Percentiles rank a stretch among this genome's conserved stretches.
Evolutionary conservation across 805 yeast species (phyloP).

Genomic region (Kodamaea hsintzibuensis): DNA sequence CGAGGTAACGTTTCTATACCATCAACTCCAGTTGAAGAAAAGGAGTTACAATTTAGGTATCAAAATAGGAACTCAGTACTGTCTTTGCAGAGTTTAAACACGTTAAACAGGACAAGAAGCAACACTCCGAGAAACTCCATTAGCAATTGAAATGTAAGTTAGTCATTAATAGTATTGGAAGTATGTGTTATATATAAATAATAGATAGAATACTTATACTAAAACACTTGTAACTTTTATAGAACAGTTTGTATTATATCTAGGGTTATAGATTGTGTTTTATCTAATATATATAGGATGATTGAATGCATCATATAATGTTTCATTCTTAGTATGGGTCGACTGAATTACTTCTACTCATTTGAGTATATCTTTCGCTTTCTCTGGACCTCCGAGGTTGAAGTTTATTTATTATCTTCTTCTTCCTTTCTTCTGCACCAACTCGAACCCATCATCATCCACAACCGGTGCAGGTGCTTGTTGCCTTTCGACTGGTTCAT

Average conservation of each 20-base stretch:
- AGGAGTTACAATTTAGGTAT: constrained; percentile 20
- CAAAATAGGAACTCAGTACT: constrained; percentile 31
- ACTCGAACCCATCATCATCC: constrained; percentile 94
- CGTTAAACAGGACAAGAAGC: constrained; percentile 33
- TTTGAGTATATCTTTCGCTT: too few relatives aligned
- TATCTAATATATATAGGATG: too few relatives aligned
- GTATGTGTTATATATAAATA: not conserved
- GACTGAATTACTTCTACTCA: too few relatives aligned
- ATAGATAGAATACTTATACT: not conserved
- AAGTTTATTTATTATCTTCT: constrained; percentile 32
- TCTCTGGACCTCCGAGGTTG: too few relatives aligned
- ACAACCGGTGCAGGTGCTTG: constrained; percentile 57
- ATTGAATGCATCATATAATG: too few relatives aligned
- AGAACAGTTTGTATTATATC: not conserved
- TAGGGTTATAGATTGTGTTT: not conserved
- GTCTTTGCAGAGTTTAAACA: constrained; percentile 42
- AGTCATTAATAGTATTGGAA: too few relatives aligned
- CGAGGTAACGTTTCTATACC: constrained; percentile 8
- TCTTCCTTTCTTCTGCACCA: constrained; percentile 73
- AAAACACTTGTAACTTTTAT: not conserved
- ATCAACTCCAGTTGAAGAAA: constrained; percentile 34
- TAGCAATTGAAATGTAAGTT: not conserved
- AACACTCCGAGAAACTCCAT: constrained; percentile 1
- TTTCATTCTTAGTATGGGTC: too few relatives aligned
- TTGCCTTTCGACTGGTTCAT: constrained; percentile 15